These are phyloP conservation scores for Nicotiana paniculata DNA, from an alignment of 257 asterid genomes.

Conservation along the genomic window DNA sequence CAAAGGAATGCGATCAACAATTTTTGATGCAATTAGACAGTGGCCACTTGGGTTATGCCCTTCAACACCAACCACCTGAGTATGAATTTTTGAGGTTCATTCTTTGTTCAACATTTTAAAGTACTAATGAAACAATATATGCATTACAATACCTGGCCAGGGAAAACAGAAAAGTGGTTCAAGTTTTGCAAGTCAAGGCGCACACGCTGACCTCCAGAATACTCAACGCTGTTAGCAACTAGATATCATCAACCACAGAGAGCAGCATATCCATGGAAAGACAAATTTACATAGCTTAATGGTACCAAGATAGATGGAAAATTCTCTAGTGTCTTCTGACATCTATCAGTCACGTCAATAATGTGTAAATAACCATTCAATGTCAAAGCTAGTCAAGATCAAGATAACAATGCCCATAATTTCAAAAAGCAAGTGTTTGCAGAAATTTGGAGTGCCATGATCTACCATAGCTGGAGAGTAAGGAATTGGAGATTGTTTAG, in stretches of 20 bases:
- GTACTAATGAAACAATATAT: slow-evolving; percentile 16
- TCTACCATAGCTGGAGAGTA: no score
- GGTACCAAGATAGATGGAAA: neutral
- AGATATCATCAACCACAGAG: neutral
- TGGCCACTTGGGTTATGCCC: slow-evolving; percentile 99
- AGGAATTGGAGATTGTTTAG: no score
- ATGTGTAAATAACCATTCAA: neutral
- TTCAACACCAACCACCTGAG: slow-evolving; percentile 84
- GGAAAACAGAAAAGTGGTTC: slow-evolving; percentile 80
- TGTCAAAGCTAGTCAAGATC: neutral
- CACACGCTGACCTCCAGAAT: slow-evolving; percentile 97
- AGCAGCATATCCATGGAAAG: neutral
- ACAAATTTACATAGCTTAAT: neutral
- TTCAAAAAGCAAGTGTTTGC: no score
- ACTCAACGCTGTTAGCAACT: slow-evolving; percentile 60
- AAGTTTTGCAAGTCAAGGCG: slow-evolving; percentile 88
- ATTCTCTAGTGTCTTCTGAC: neutral
- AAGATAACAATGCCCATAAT: neutral
- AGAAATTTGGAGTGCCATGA: no score
- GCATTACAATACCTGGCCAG: slow-evolving; percentile 69
- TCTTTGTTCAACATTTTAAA: slow-evolving; percentile 15
- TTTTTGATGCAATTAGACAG: slow-evolving; percentile 81
- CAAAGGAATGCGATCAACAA: slow-evolving; percentile 56
- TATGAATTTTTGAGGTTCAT: slow-evolving; percentile 13
- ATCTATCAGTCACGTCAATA: neutral